Evolutionary conservation across 2,329 filamentous ascomycete genomes (phyloP).

Genomic region (Phaeophleospora eucalypticola): DNA sequence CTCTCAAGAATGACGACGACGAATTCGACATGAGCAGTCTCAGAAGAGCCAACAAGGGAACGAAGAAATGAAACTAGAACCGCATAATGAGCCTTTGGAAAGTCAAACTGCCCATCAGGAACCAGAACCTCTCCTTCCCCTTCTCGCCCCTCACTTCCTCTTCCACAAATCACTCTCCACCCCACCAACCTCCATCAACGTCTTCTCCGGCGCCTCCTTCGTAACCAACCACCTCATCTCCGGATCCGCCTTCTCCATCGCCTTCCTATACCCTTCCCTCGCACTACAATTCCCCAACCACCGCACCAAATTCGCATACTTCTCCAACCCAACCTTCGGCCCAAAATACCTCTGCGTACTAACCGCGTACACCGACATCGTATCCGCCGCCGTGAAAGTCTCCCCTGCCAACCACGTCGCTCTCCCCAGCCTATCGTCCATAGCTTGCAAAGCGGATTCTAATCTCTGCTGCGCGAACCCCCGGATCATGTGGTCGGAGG

Average conservation of each 20-base stretch:
- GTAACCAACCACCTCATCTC: constrained; percentile 23
- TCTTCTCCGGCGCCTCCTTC: constrained; percentile 15
- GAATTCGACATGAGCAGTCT: constrained; percentile 23
- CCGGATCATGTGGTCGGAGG: constrained; percentile 28
- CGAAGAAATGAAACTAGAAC: constrained; percentile 11
- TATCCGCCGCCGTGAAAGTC: constrained; percentile 60
- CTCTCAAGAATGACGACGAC: constrained; percentile 3
- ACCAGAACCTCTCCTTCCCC: too few relatives aligned
- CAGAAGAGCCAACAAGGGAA: constrained; percentile 17
- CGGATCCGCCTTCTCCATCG: constrained; percentile 33
- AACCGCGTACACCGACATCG: constrained; percentile 58
- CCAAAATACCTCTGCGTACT: constrained; percentile 57
- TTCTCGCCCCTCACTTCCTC: too few relatives aligned
- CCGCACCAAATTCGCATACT: constrained; percentile 26
- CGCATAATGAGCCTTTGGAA: too few relatives aligned
- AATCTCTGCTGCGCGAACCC: constrained; percentile 34
- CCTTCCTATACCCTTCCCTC: constrained; percentile 28
- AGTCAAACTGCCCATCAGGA: too few relatives aligned
- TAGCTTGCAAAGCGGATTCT: constrained; percentile 34
- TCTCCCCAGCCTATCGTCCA: constrained; percentile 48
- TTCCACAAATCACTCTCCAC: constrained; percentile 18
- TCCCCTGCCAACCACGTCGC: constrained; percentile 56
- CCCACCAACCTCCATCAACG: constrained; percentile 17
- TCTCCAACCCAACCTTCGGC: constrained; percentile 28
- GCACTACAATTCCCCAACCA: constrained; percentile 27